Evolutionary conservation across 2,329 filamentous ascomycete genomes (phyloP).

Genomic region (Pseudogymnoascus sp.): DNA sequence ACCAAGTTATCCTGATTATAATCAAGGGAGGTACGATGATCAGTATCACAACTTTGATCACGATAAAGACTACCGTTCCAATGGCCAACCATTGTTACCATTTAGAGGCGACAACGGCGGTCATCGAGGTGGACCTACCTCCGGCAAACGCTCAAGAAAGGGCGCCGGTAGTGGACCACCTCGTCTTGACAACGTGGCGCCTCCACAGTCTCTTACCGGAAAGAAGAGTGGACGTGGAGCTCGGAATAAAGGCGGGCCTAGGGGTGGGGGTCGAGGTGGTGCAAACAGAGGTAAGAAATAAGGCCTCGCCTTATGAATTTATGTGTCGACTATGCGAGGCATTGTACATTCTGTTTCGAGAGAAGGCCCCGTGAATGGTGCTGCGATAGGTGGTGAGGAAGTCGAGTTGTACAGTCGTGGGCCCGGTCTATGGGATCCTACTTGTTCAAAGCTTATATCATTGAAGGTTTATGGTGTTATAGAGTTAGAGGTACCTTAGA

Average conservation of each 20-base stretch:
- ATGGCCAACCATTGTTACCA: neutral
- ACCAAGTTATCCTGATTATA: neutral
- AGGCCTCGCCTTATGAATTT: neutral
- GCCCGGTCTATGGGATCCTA: neutral
- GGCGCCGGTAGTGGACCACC: neutral
- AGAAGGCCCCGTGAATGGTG: neutral
- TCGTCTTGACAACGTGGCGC: neutral
- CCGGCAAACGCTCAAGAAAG: neutral
- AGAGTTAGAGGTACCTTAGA: neutral
- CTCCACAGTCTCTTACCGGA: neutral
- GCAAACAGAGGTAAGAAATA: neutral
- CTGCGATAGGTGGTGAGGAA: neutral
- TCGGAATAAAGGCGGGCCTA: neutral
- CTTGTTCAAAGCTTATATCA: neutral
- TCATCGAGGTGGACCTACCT: neutral
- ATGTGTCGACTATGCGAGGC: neutral
- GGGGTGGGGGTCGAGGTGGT: constrained; percentile 7
- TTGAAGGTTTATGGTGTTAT: neutral
- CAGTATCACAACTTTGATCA: constrained; percentile 8
- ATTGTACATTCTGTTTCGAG: neutral
- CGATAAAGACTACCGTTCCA: neutral
- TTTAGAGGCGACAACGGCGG: constrained; percentile 1
- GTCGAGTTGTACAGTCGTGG: neutral
- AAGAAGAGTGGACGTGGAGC: constrained; percentile 9
- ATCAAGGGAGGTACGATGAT: constrained; percentile 4